Evolutionary conservation across 352 stramenopile species (phyloP).

Genomic region (Phytophthora fragariae): DNA sequence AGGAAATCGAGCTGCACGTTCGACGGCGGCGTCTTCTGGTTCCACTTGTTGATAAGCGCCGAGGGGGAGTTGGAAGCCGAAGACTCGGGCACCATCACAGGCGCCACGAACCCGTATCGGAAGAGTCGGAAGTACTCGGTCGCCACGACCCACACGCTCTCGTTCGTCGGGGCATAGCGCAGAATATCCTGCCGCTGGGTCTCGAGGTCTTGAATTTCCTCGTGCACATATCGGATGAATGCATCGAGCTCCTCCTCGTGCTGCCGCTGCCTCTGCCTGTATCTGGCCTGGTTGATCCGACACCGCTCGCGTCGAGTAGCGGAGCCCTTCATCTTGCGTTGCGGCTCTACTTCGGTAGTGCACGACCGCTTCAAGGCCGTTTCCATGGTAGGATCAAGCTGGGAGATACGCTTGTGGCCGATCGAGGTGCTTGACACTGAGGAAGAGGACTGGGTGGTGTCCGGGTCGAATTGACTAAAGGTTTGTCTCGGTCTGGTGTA

Average conservation of each 20-base stretch:
- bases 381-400: background rate
- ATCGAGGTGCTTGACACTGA: background rate
- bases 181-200: conserved; percentile 6
- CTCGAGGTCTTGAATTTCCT: conserved; percentile 15
- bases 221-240: background rate
- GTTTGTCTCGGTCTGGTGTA: background rate
- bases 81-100: background rate
- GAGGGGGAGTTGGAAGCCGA: background rate
- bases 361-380: background rate
- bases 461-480: background rate
- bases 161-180: background rate
- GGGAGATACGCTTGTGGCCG: background rate
- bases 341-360: background rate
- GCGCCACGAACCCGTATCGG: conserved; percentile 5
- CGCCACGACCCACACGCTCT: conserved; percentile 21
- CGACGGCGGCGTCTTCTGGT: background rate
- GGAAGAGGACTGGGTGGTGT: background rate
- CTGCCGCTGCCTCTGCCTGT: conserved; percentile 12
- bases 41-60: background rate
- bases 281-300: conserved; percentile 20
- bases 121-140: conserved; percentile 26
- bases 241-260: conserved; percentile 6
- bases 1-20: conserved; percentile 19
- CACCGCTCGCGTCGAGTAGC: conserved; percentile 12
- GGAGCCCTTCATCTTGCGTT: conserved; percentile 5